Base-by-base conservation (phyloP, 495 filamentous ascomycete species). In the Neurospora sp. region DNA sequence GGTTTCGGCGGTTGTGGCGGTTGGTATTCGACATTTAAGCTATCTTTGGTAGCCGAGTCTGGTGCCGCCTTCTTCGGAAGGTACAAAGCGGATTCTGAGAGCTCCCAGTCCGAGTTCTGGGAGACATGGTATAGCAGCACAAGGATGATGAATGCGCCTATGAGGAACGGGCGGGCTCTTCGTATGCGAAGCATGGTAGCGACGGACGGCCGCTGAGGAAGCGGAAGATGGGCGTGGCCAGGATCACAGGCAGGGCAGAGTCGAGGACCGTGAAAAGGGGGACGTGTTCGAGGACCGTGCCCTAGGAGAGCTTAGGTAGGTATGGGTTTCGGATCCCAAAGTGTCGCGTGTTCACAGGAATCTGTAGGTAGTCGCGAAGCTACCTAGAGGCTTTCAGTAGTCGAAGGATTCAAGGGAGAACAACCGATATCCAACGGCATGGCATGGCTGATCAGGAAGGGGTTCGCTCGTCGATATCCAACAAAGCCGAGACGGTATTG, bases 111-210 rank as follows among this genome's bases (percentile, higher is more conserved):
- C 75, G 79, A 86, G 72, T 81, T 87, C 77, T 77, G 80, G 74
- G 78, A 83, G 70, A 92, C 90, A 78, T 93, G 88, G 75, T 93
- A 87, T 27, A 95, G 80, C 18, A 89, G 82, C 59, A 94, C 81
- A 39, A 91, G 80, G 69, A 90, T 81, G 68, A 92, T 79, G 69
- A 89, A 85, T 68, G 92, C 89, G 78, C 92, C 91, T 75, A 92
- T 81, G 68, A 94, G 78, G 73, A 93, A 91, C 68, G 91, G 84
- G 71, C 93, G 90, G 77, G 93, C 95, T 81, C 93, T 87, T 70
- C 93, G 90, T 74, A 92, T 80, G 46, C 92, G 91, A 72, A 92
- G 83, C 93, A 96, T 94, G 69, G 75, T 82, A 79, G 71, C 31
- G 31, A 31, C n/a, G 68, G 31, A 20, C 16, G 59, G 35, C 61